Percentiles rank a stretch among this genome's conserved stretches.
Conservation (phyloP, 306 rosid species). For the Psophocarpus tetragonolobus region DNA sequence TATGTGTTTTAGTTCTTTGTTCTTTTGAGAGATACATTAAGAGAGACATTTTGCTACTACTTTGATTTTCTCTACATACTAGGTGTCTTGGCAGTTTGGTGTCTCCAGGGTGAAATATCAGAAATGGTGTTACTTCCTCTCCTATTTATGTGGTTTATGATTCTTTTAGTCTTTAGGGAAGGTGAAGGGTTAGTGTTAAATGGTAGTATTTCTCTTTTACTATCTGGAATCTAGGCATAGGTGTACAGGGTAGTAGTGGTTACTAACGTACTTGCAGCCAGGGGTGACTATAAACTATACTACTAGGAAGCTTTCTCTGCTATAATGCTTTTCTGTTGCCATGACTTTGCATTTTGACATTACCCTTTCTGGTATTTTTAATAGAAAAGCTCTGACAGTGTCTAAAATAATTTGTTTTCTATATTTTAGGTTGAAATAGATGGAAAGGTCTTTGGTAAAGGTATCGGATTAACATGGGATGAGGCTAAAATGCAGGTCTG, state of each 20-base stretch:
- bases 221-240: constrained; percentile 3
- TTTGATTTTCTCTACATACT: not conserved
- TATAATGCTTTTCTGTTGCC: not conserved
- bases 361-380: not conserved
- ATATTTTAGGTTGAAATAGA: constrained; percentile 78
- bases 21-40: not conserved
- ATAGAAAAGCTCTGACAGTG: not conserved
- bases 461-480: constrained; percentile 86
- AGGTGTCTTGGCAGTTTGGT: constrained; percentile 1
- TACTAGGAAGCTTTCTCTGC: constrained; percentile 7
- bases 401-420: constrained; percentile 10
- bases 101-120: constrained; percentile 30
- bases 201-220: constrained; percentile 17
- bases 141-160: constrained; percentile 12
- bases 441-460: constrained; percentile 78
- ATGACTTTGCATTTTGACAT: not conserved
- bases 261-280: not conserved
- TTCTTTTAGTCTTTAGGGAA: constrained; percentile 11
- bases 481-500: constrained; percentile 84
- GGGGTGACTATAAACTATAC: not conserved
- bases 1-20: not conserved
- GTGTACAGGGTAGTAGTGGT: not conserved
- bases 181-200: constrained; percentile 43
- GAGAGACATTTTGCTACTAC: constrained; percentile 2
- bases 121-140: constrained; percentile 4